Base-by-base conservation (phyloP, 2,329 filamentous ascomycete genomes). In the Pseudogymnoascus sp. region DNA sequence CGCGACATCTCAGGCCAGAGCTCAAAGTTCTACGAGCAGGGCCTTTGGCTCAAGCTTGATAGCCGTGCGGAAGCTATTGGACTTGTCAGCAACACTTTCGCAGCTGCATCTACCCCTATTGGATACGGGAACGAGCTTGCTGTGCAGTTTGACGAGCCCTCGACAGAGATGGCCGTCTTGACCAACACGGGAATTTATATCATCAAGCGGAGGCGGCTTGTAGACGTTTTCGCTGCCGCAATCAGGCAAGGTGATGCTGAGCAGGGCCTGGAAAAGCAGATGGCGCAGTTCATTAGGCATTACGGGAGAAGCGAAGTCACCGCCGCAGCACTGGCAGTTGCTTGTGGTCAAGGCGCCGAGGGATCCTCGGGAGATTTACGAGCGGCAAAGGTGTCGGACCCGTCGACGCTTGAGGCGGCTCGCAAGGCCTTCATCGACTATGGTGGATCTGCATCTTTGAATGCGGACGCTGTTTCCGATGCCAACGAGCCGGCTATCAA, bases 121-220 rank as follows among this genome's bases (percentile, higher is more conserved):
- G 93, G 92, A 0, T 97, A 96, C 69, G 92, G 93, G 9, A 99
- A 99, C 68, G 94, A 99, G 75, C 79, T 97, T 61, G 91, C 94
- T 1, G 88, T 96, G n/a, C 95, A 99, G 68, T 99, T 94, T 68
- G 94, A 99, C 69, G 82, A 89, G 63, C 79, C 86, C 0, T 82
- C 88, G 0, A 85, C 88, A 59, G 93, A 99, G 71, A 86, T 97
- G 65, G 94, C 93, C 1, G 85, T 99, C 54, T 80, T 99, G 60
- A 97, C 94, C 33, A 96, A 94, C 68, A 91, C 85, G 11, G 94
- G 94, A 2, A 84, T 99, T 60, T 91, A 97, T 69, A 83, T 96
- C 6, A 84, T 97, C 60, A 87, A 91, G 61, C 82, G 94, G 58
- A 83, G 91, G 69, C 82, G 94, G 61, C 81, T 97, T 4, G 92